Conservation (phyloP, 2,329 filamentous ascomycete genomes). For the Shiraia sp. region DNA sequence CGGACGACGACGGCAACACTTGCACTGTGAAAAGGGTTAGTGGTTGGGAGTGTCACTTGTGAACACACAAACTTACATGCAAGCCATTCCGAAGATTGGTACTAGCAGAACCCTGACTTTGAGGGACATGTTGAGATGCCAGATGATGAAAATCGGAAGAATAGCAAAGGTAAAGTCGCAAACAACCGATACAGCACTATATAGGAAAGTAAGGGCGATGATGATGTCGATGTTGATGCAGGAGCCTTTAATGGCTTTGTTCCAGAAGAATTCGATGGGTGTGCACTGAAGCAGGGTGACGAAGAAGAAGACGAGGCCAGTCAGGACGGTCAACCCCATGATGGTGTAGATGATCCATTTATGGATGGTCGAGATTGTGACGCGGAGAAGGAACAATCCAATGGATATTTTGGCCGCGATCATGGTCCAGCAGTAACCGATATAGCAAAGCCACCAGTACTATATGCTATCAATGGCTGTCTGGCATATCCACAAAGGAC, state of each 20-base stretch:
- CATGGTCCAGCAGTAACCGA: slow-evolving; percentile 38
- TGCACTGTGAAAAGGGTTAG: slow-evolving; percentile 24
- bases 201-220: slow-evolving; percentile 50
- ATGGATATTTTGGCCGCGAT: slow-evolving; percentile 40
- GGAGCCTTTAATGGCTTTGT: slow-evolving; percentile 44
- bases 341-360: slow-evolving; percentile 44
- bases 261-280: slow-evolving; percentile 56
- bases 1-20: slow-evolving; percentile 42
- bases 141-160: slow-evolving; percentile 57
- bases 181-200: slow-evolving; percentile 52
- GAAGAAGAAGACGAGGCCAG: slow-evolving; percentile 50
- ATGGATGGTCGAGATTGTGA: slow-evolving; percentile 33
- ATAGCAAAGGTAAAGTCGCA: slow-evolving; percentile 56
- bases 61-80: slow-evolving; percentile 48
- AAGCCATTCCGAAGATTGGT: slow-evolving; percentile 55
- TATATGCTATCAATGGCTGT: slow-evolving; percentile 1
- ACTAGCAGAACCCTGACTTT: slow-evolving; percentile 54
- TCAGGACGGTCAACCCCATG: slow-evolving; percentile 41
- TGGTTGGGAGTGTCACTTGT: not conserved
- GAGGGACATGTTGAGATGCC: slow-evolving; percentile 55
- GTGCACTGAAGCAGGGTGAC: slow-evolving; percentile 56
- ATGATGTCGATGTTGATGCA: slow-evolving; percentile 50
- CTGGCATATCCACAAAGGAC: not conserved
- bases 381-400: slow-evolving; percentile 40
- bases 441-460: slow-evolving; percentile 44